Percentiles rank a stretch among this genome's conserved stretches.
Conservation (phyloP, 306 rosid genomes). For the Nissolia schottii region DNA sequence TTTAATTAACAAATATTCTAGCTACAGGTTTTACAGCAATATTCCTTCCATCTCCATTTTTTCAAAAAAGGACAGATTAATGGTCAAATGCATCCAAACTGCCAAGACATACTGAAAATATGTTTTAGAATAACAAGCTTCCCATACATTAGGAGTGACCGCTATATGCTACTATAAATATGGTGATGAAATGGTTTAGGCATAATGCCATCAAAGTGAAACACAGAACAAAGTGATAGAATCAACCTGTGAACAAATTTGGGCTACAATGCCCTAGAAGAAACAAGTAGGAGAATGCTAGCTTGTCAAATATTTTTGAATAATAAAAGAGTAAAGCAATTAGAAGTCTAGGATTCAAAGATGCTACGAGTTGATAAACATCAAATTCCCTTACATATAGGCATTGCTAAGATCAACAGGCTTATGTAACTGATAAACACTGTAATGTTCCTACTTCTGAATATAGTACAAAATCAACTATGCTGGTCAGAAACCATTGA, state of each 20-base stretch:
- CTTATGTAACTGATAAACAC: not conserved
- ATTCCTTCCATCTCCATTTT: not conserved
- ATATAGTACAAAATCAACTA: not conserved
- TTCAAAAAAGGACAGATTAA: constrained; percentile 1
- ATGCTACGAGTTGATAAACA: not conserved
- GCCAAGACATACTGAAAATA: not conserved
- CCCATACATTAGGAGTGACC: not conserved
- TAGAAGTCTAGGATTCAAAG: not conserved
- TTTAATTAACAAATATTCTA: not conserved
- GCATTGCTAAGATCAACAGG: not conserved
- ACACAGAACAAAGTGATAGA: not conserved
- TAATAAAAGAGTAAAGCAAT: too few relatives aligned
- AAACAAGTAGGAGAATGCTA: not conserved
- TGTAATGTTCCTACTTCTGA: not conserved
- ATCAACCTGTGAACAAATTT: not conserved
- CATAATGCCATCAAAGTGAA: not conserved
- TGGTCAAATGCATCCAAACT: not conserved
- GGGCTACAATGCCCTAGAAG: not conserved
- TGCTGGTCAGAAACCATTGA: not conserved
- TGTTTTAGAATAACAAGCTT: constrained; percentile 5
- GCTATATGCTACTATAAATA: not conserved
- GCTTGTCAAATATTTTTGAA: too few relatives aligned
- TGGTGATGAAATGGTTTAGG: not conserved
- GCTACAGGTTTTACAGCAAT: constrained; percentile 11
- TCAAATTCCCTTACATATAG: not conserved